Percentiles rank a stretch among this genome's conserved stretches.
Conservation (phyloP, 176 grass and related monocot species). For the Eragrostis curvula region DNA sequence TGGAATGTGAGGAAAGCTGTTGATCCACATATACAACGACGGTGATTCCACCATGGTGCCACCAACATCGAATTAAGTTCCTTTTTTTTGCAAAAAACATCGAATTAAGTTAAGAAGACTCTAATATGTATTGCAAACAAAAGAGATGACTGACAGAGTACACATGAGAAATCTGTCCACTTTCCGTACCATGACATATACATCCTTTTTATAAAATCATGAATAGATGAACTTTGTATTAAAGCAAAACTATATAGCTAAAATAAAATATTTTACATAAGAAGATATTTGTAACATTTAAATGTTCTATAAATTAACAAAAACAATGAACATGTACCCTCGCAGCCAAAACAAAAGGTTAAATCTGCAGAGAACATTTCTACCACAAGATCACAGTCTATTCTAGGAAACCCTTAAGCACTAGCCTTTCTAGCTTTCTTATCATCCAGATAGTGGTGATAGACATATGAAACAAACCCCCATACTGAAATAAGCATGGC, state of each 20-base stretch:
- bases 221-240: not conserved
- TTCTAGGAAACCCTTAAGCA: slow-evolving; percentile 24
- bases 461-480: slow-evolving; percentile 87
- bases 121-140: too few relatives aligned
- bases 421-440: slow-evolving; percentile 53
- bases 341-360: slow-evolving; percentile 15
- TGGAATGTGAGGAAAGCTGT: too few relatives aligned
- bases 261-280: slow-evolving; percentile 10
- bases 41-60: too few relatives aligned
- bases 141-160: too few relatives aligned
- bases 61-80: too few relatives aligned
- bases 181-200: not conserved
- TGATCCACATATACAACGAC: too few relatives aligned
- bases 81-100: too few relatives aligned
- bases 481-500: slow-evolving; percentile 76
- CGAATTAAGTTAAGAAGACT: not conserved
- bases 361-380: not conserved
- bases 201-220: too few relatives aligned
- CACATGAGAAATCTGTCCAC: not conserved
- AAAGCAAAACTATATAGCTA: not conserved
- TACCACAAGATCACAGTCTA: too few relatives aligned
- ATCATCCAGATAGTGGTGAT: slow-evolving; percentile 69
- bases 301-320: slow-evolving; percentile 20
- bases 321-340: slow-evolving; percentile 29
- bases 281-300: not conserved